phyloP scores from a whole-genome alignment of 1,139 yeast genomes.

The Kodamaea sp. region DNA sequence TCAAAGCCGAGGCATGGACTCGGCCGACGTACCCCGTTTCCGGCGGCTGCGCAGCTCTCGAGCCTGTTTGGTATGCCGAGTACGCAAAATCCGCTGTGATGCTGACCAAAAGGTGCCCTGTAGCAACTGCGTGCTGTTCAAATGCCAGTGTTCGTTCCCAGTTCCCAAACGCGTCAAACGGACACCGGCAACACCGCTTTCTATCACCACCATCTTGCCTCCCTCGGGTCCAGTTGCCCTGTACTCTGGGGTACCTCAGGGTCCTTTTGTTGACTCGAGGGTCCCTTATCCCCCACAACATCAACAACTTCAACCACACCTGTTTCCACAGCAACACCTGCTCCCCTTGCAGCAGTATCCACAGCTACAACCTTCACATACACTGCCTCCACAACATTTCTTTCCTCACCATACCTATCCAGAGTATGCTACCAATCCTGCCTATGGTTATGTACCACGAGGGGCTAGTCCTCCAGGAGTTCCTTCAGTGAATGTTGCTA shows the following conservation, averaged over 20 bases:
- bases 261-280: background rate
- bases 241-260: background rate
- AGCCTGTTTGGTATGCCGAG: constrained; percentile 50
- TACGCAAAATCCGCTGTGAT: constrained; percentile 67
- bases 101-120: constrained; percentile 26
- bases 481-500: no score
- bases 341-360: constrained; percentile 1
- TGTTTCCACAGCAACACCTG: constrained; percentile 1
- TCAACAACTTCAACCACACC: constrained; percentile 1
- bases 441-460: no score
- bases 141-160: constrained; percentile 21
- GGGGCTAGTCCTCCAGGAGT: no score
- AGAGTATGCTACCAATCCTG: no score
- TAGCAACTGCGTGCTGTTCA: constrained; percentile 25
- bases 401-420: no score
- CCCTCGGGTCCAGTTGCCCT: constrained; percentile 93
- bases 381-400: background rate
- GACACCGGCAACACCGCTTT: constrained; percentile 56
- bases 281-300: background rate
- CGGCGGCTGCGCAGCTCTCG: constrained; percentile 39
- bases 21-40: no score
- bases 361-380: background rate
- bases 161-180: constrained; percentile 5
- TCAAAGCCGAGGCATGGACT: no score
- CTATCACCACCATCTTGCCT: constrained; percentile 94